These are phyloP conservation scores for Golubevia pallescens DNA, from an alignment of 1,284 basidiomycete genomes.

Conservation along the genomic window DNA sequence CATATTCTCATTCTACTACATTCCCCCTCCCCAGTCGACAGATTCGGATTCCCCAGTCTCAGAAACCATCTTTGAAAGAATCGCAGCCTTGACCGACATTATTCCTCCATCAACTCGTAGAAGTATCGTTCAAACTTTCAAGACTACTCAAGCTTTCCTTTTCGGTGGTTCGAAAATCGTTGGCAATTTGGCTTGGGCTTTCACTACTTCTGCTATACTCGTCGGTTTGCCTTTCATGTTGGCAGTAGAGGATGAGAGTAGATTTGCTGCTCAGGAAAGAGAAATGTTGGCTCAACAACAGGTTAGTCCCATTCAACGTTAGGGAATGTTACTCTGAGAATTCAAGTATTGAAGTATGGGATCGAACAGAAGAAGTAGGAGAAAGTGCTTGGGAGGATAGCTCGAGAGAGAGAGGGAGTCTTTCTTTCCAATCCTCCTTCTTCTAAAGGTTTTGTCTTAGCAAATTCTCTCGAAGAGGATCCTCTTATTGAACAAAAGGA, in stretches of 20 bases:
- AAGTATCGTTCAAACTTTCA: slow-evolving; percentile 34
- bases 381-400: too few relatives aligned
- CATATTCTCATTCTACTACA: too few relatives aligned
- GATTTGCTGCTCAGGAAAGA: slow-evolving; percentile 55
- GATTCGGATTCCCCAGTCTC: too few relatives aligned
- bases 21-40: too few relatives aligned
- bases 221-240: slow-evolving; percentile 54
- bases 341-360: too few relatives aligned
- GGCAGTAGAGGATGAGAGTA: slow-evolving; percentile 56
- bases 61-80: slow-evolving; percentile 50
- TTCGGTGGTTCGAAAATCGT: slow-evolving; percentile 40
- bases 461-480: too few relatives aligned
- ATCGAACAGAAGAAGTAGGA: too few relatives aligned
- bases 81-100: slow-evolving; percentile 54
- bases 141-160: slow-evolving; percentile 39
- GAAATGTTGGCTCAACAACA: slow-evolving; percentile 51
- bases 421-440: too few relatives aligned
- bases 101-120: slow-evolving; percentile 50
- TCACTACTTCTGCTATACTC: slow-evolving; percentile 53
- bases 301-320: slow-evolving; percentile 5
- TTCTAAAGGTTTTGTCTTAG: too few relatives aligned
- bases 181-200: slow-evolving; percentile 56
- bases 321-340: too few relatives aligned
- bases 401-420: too few relatives aligned
- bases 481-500: too few relatives aligned